Percentiles rank a stretch among this genome's conserved stretches.
These are phyloP conservation scores for Naganishia randhawae DNA, from an alignment of 768 basidiomycete genomes.

Conservation along the genomic window DNA sequence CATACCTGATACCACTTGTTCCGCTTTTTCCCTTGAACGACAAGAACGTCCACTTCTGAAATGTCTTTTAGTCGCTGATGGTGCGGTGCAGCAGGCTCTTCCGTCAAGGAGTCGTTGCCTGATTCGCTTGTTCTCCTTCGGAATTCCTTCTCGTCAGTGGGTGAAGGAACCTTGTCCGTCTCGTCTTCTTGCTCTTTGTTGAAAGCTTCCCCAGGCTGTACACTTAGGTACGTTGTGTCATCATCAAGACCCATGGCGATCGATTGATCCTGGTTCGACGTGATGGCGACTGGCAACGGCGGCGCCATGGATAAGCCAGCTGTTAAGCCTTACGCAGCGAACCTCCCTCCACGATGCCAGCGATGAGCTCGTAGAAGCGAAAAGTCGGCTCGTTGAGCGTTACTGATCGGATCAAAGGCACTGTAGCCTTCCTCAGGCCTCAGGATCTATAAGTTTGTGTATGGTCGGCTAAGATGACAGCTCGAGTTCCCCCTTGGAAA, in stretches of 20 bases:
- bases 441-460: background rate
- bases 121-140: background rate
- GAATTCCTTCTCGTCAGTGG: background rate
- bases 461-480: background rate
- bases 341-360: too few relatives aligned
- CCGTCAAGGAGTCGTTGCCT: background rate
- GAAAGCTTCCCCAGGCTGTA: background rate
- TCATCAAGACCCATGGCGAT: background rate
- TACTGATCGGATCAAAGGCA: background rate
- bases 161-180: background rate
- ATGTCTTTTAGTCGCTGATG: background rate
- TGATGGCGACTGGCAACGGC: background rate
- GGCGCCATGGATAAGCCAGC: background rate
- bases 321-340: too few relatives aligned
- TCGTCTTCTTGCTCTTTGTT: background rate
- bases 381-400: background rate
- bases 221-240: background rate
- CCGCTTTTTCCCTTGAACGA: conserved; percentile 13
- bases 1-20: conserved; percentile 48
- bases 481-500: too few relatives aligned
- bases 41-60: background rate
- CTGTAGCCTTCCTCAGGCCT: background rate
- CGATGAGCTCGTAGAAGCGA: background rate
- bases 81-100: background rate
- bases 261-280: background rate